Base-by-base conservation (phyloP, 2,329 filamentous ascomycete species). In the Stagonosporopsis tanaceti region DNA sequence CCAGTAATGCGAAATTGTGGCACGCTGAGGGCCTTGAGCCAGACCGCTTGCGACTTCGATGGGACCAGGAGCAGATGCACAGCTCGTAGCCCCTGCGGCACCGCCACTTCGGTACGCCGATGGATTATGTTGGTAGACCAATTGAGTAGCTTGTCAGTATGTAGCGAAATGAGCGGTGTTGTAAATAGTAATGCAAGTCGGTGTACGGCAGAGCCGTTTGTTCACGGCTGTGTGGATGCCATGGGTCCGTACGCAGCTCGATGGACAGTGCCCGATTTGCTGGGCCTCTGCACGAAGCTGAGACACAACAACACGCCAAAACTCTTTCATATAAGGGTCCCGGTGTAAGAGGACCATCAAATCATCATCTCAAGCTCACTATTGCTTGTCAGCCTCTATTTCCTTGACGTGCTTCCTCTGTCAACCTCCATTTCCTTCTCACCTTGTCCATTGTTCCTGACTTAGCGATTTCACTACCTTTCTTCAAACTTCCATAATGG, bases 161-260 rank as follows among this genome's bases (percentile, higher is more conserved):
- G 53, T 65, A 64, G 62, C 63, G 64, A 68, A 54, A 60, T 66
- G 55, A 64, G 53, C 35, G 40, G 32, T 51, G 61, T 64, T 46
- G 54, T 27, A 57, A 61, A 60, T 62, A 63, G 60, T 48, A 47
- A 55, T 47, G 37, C 35, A 24, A 50, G 60, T 66, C 58, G 54
- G 63, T 59, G 61, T 61, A 46, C 48, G 53, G 61, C 50, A 50
- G 48, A 47, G 45, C 50, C 50, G 48, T 50, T 42, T 60, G 38
- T 53, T 48, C 40, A 51, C 59, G 60, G 27, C 30, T 47, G 35
- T 59, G 59, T 62, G 59, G 60, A 62, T 63, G 62, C 40, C 54
- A 53, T 50, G 53, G 51, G 40, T 55, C 59, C 53, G 62, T 66
- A 50, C 62, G 57, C 63, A 67, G 63, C 60, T 56, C 41, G 50